Evolutionary conservation across 306 rosid species (phyloP), one percentile per base, ranked within the genome.

Genomic region (Lathyrus oleraceus): DNA sequence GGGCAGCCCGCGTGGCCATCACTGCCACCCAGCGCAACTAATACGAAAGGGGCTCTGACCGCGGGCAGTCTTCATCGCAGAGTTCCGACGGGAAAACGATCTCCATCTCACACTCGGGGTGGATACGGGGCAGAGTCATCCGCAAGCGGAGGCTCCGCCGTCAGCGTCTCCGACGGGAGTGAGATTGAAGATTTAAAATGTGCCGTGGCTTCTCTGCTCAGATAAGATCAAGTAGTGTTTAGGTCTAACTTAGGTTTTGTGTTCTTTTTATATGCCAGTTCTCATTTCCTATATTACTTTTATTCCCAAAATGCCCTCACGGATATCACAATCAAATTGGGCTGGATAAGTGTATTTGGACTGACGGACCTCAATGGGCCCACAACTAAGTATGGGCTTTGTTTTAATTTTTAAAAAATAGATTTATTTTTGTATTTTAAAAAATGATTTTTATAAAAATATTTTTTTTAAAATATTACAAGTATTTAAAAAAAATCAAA

Each of bases 31-130:
- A 74, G 4, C 48, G 53, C 12, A 51, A 9, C 1, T 3, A 53
- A 47, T 43, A 38, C 39, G 4, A 47, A 28, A n/a, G 13, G 38
- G 83, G 62, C 80, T 79, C 83, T 69, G 76, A 54, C 80, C 72
- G 83, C 83, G 76, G 80, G 83, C 80, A 79, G 76, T 79, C 83
- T 56, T 79, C 83, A 74, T 74, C 61, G 80, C 83, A 79, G 63
- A 60, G 58, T 32, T 69, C 64, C 73, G 44, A 74, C 76, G 58
- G 69, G 53, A 12, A 48, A 57, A 10, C 6, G 2, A 16, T 7
- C 60, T 71, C 23, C 16, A 2, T 30, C 74, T 20, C 36, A 61
- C 54, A 6, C 10, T 36, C 53, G 43, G 8, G 5, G 9, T 1
- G 5, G 52, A 1, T 19, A 6, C 2, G 42, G 61, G 69, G 76